These are phyloP conservation scores for Royoungia palumana DNA, from an alignment of 768 basidiomycete genomes.

Conservation along the genomic window DNA sequence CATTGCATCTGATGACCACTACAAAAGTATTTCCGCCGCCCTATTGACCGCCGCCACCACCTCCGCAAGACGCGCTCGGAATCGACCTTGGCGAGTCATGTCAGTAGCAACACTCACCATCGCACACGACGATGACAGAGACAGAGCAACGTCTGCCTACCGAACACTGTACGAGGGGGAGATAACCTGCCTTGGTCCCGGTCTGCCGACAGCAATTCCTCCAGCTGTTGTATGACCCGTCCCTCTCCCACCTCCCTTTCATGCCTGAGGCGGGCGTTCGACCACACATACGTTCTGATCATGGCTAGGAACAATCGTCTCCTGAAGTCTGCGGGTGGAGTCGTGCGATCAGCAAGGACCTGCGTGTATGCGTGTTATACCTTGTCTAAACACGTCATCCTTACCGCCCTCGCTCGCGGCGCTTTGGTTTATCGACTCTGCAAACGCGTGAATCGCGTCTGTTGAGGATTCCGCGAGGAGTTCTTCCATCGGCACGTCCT, in stretches of 20 bases:
- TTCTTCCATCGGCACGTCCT: constrained; percentile 18
- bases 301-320: constrained; percentile 14
- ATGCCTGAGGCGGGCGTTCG: constrained; percentile 21
- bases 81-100: constrained; percentile 17
- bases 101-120: constrained; percentile 13
- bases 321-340: constrained; percentile 26
- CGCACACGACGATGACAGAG: neutral
- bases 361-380: constrained; percentile 29
- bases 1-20: constrained; percentile 19
- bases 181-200: constrained; percentile 37
- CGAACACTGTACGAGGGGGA: constrained; percentile 14
- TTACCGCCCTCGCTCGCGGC: constrained; percentile 17
- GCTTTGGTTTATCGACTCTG: constrained; percentile 13
- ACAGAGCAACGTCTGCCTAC: constrained; percentile 18
- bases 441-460: constrained; percentile 19
- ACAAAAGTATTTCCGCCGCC: constrained; percentile 25
- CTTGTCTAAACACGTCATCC: constrained; percentile 20
- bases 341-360: constrained; percentile 7
- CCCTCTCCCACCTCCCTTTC: constrained; percentile 17
- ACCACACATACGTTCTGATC: constrained; percentile 24
- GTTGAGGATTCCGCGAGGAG: constrained; percentile 18
- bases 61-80: constrained; percentile 21
- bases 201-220: constrained; percentile 17
- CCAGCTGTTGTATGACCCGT: constrained; percentile 11
- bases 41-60: constrained; percentile 26